Conservation (phyloP, 306 rosid genomes). For the Astragalus glycyphyllos region DNA sequence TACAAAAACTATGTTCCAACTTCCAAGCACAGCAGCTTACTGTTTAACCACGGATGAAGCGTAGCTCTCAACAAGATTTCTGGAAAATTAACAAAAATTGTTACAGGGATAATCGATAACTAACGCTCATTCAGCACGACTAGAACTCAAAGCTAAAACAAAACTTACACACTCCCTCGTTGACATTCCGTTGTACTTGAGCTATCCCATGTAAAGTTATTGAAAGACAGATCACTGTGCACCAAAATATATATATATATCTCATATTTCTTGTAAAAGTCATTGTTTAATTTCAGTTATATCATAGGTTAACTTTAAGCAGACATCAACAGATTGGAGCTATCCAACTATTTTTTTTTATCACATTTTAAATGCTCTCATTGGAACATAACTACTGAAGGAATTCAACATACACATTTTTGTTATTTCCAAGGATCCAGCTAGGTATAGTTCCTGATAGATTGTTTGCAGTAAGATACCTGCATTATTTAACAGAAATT, state of each 20-base stretch:
- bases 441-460: slow-evolving; percentile 72
- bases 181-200: slow-evolving; percentile 74
- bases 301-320: slow-evolving; percentile 24
- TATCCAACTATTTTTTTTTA: neutral
- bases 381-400: neutral
- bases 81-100: slow-evolving; percentile 51
- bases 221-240: slow-evolving; percentile 83
- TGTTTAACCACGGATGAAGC: slow-evolving; percentile 56
- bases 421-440: slow-evolving; percentile 67
- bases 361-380: neutral
- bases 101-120: slow-evolving; percentile 25
- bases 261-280: slow-evolving; percentile 27
- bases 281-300: neutral
- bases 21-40: slow-evolving; percentile 56
- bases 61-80: slow-evolving; percentile 88
- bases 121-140: slow-evolving; percentile 3
- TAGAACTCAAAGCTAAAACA: slow-evolving; percentile 17
- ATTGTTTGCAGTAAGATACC: slow-evolving; percentile 80
- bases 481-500: slow-evolving; percentile 45
- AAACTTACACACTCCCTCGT: slow-evolving; percentile 79
- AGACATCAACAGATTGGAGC: slow-evolving; percentile 12
- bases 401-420: slow-evolving; percentile 57
- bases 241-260: slow-evolving; percentile 45
- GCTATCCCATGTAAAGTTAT: slow-evolving; percentile 79
- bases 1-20: slow-evolving; percentile 20